phyloP scores from a whole-genome alignment of 1,284 basidiomycete species.

The Tilletia walkeri region DNA sequence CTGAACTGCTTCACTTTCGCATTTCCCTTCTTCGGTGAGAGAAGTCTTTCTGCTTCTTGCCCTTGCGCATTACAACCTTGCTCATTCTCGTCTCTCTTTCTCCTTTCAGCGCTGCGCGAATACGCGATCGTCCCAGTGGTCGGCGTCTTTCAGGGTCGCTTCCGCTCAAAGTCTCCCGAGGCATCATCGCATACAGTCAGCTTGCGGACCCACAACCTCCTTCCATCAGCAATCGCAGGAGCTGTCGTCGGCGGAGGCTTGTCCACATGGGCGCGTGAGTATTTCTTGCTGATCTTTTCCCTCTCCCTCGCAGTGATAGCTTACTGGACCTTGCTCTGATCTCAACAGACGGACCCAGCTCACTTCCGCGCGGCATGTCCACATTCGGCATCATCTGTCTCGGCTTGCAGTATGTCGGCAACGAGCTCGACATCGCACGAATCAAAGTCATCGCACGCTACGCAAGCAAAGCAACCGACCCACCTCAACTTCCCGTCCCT shows the following conservation, averaged over 20 bases:
- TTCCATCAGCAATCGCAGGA: not conserved
- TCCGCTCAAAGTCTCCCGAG: not conserved
- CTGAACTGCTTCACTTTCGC: conserved; percentile 16
- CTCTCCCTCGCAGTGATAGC: not conserved
- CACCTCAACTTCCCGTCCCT: not conserved
- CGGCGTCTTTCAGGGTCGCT: not conserved
- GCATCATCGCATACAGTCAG: not conserved
- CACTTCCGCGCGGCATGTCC: not conserved
- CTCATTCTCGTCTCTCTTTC: not conserved
- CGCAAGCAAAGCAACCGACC: not conserved
- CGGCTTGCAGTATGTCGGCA: not conserved
- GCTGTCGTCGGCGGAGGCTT: not conserved
- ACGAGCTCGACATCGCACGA: conserved; percentile 2
- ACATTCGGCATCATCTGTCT: conserved; percentile 6
- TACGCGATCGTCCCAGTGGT: not conserved
- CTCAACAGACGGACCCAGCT: not conserved
- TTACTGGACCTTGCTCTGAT: not conserved
- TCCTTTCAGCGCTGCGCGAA: conserved; percentile 5
- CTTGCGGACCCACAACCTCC: conserved; percentile 5
- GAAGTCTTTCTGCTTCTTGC: not conserved
- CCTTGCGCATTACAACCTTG: not conserved
- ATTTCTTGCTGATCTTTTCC: not conserved
- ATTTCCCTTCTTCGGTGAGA: conserved; percentile 16
- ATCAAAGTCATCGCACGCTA: conserved; percentile 8
- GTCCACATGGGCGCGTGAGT: conserved; percentile 6